Conservation (phyloP, 2,329 filamentous ascomycete species). For the Neoarthrinium moseri region DNA sequence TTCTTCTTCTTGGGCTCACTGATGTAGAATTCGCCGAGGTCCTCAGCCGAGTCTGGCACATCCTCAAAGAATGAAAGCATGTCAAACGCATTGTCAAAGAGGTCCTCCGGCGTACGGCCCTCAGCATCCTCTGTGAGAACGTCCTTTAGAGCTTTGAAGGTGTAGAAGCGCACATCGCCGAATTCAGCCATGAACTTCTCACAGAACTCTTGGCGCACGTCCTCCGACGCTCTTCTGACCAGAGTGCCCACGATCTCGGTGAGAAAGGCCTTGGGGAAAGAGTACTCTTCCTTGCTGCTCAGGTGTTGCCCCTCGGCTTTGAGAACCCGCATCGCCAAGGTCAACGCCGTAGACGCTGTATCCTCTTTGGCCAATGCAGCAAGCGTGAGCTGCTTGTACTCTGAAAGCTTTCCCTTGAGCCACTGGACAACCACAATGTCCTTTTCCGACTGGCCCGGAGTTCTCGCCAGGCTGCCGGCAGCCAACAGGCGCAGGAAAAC, state of each 20-base stretch:
- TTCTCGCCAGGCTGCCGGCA: slow-evolving; percentile 66
- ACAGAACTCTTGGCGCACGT: slow-evolving; percentile 69
- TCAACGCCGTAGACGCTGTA: slow-evolving; percentile 69
- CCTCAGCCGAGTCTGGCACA: slow-evolving; percentile 65
- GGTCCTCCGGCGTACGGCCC: slow-evolving; percentile 24
- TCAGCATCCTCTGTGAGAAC: slow-evolving; percentile 26
- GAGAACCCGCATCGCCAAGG: slow-evolving; percentile 77
- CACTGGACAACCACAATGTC: slow-evolving; percentile 74
- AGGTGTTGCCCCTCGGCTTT: slow-evolving; percentile 73
- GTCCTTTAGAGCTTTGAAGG: slow-evolving; percentile 68
- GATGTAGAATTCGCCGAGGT: slow-evolving; percentile 69
- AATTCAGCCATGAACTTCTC: slow-evolving; percentile 77
- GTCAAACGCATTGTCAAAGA: slow-evolving; percentile 58
- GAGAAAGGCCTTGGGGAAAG: slow-evolving; percentile 69
- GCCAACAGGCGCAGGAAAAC: slow-evolving; percentile 82
- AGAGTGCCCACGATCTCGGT: slow-evolving; percentile 62
- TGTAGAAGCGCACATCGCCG: slow-evolving; percentile 83
- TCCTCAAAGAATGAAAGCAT: slow-evolving; percentile 67
- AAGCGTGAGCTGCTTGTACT: slow-evolving; percentile 66
- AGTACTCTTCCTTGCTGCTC: slow-evolving; percentile 60
- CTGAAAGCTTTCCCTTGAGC: slow-evolving; percentile 72
- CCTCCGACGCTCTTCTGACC: slow-evolving; percentile 55
- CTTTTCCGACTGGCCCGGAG: slow-evolving; percentile 66
- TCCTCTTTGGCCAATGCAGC: slow-evolving; percentile 61
- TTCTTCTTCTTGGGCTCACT: slow-evolving; percentile 64